phyloP scores from a whole-genome alignment of 768 basidiomycete species.

The Calocybe gangraenosa region DNA sequence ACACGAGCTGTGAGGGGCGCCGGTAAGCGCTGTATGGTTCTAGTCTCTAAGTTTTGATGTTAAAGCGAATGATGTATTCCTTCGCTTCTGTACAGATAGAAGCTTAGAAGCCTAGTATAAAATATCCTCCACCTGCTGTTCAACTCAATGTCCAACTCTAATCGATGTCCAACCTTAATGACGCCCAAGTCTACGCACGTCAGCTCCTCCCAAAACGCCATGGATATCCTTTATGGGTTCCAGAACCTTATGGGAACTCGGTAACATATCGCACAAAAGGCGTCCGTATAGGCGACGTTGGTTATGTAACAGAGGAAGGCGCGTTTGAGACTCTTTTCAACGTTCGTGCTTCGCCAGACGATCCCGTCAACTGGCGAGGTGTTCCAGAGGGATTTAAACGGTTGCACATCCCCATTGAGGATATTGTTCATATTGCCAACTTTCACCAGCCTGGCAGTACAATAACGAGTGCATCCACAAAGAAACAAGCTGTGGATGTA shows the following conservation, averaged over 20 bases:
- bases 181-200: constrained; percentile 13
- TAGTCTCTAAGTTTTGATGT: too few relatives aligned
- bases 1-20: too few relatives aligned
- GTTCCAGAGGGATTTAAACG: constrained; percentile 15
- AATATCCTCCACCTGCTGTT: not conserved
- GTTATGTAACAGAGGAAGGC: constrained; percentile 19
- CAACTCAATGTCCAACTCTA: not conserved
- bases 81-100: not conserved
- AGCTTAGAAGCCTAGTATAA: not conserved
- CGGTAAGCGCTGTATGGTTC: too few relatives aligned
- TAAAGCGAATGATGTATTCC: too few relatives aligned
- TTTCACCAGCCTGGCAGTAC: constrained; percentile 6
- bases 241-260: constrained; percentile 24
- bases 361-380: constrained; percentile 16
- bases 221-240: constrained; percentile 29
- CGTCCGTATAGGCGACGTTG: constrained; percentile 21
- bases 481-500: constrained; percentile 4
- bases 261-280: constrained; percentile 17
- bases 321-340: constrained; percentile 20
- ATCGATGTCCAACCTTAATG: constrained; percentile 9
- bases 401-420: constrained; percentile 9
- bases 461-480: constrained; percentile 8
- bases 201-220: constrained; percentile 17
- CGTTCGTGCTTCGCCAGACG: constrained; percentile 11
- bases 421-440: constrained; percentile 11